Percentiles rank a stretch among this genome's conserved stretches.
phyloP scores from a whole-genome alignment of 148 eudicot species.

The Salicornia ramosissima region DNA sequence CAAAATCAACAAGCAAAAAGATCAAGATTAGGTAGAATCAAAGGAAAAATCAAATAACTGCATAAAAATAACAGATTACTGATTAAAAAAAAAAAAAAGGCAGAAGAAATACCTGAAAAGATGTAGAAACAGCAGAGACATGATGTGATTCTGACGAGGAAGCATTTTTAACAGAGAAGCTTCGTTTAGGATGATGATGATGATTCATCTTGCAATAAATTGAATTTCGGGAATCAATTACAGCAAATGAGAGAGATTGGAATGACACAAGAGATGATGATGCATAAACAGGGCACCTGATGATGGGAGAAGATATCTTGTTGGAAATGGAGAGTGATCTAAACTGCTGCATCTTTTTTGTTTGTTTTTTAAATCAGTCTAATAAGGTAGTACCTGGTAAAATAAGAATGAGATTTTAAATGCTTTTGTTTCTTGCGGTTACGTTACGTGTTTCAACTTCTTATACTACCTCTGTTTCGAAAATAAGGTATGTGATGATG shows the following conservation, averaged over 20 bases:
- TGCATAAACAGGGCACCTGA: not conserved
- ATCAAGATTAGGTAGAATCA: too few relatives aligned
- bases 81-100: not conserved
- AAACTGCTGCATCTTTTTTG: not conserved
- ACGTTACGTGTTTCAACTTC: too few relatives aligned
- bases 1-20: too few relatives aligned
- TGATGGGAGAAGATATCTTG: not conserved
- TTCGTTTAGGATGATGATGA: constrained; percentile 15
- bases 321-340: not conserved
- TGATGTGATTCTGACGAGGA: constrained; percentile 13
- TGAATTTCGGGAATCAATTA: constrained; percentile 15
- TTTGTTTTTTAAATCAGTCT: too few relatives aligned
- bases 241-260: not conserved
- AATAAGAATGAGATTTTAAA: too few relatives aligned
- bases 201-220: constrained; percentile 8
- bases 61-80: not conserved
- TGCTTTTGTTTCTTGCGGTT: too few relatives aligned
- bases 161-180: constrained; percentile 23
- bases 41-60: too few relatives aligned
- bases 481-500: too few relatives aligned
- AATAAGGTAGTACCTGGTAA: too few relatives aligned
- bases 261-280: not conserved
- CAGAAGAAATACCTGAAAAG: constrained; percentile 21
- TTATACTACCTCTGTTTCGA: too few relatives aligned
- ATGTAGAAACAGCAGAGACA: constrained; percentile 13